These are phyloP conservation scores for Prunella vulgaris DNA, from an alignment of 257 asterid species.

Conservation along the genomic window DNA sequence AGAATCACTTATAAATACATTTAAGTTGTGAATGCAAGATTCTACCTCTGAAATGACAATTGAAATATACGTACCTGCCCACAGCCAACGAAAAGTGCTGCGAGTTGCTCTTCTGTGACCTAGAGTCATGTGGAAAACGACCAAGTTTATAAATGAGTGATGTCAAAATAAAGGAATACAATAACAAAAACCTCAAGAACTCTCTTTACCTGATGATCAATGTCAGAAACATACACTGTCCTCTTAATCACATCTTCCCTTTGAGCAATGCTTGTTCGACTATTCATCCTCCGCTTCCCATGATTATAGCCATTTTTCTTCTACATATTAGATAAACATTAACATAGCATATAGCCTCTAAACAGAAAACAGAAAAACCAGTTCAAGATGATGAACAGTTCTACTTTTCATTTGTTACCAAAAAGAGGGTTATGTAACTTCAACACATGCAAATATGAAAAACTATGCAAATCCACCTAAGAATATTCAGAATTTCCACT, in stretches of 20 bases:
- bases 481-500: neutral
- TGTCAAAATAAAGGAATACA: neutral
- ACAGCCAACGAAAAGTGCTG: conserved; percentile 52
- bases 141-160: neutral
- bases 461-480: neutral
- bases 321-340: conserved; percentile 26
- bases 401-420: neutral
- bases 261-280: conserved; percentile 62
- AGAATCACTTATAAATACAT: conserved; percentile 8
- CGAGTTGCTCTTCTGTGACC: conserved; percentile 79
- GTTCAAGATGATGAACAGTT: neutral
- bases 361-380: neutral
- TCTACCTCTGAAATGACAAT: conserved; percentile 6
- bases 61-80: conserved; percentile 46
- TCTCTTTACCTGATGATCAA: conserved; percentile 64
- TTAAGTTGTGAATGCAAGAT: conserved; percentile 13
- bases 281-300: conserved; percentile 52
- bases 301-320: conserved; percentile 49
- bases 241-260: conserved; percentile 69
- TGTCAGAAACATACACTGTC: conserved; percentile 77
- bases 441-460: neutral
- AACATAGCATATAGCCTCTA: conserved; percentile 15
- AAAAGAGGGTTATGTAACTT: neutral
- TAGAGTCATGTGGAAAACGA: conserved; percentile 24
- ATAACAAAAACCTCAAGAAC: neutral